These are phyloP conservation scores for Asterophora lycoperdoides DNA, from an alignment of 768 basidiomycete genomes.

Conservation along the genomic window DNA sequence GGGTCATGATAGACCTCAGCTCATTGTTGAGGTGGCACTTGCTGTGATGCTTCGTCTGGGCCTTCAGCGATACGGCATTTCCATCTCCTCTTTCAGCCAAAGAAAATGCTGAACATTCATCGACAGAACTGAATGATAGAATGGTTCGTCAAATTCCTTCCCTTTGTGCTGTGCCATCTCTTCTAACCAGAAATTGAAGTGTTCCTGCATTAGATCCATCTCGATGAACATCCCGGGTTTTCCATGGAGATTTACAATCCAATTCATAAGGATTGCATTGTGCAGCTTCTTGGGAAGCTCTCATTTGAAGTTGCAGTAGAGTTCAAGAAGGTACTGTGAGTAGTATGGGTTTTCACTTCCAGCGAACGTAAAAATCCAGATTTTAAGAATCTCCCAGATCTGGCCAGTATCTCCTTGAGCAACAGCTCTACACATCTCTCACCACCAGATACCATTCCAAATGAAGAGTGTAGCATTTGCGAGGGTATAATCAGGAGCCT, in stretches of 20 bases:
- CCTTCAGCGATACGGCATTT: constrained; percentile 13
- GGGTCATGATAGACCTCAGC: not conserved
- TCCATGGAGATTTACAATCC: constrained; percentile 27
- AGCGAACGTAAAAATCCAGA: constrained; percentile 24
- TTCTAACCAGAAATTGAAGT: constrained; percentile 26
- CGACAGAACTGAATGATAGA: constrained; percentile 12
- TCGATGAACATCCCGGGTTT: constrained; percentile 21
- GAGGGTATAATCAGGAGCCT: no score
- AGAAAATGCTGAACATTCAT: constrained; percentile 20
- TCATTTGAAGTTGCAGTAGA: constrained; percentile 22
- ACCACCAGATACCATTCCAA: constrained; percentile 20
- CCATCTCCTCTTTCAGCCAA: constrained; percentile 20
- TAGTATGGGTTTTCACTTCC: constrained; percentile 24
- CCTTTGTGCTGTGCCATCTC: constrained; percentile 21
- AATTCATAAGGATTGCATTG: constrained; percentile 22
- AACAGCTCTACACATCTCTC: constrained; percentile 21
- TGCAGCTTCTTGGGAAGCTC: not conserved
- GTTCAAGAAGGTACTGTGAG: constrained; percentile 22
- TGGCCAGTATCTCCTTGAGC: constrained; percentile 21
- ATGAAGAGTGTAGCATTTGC: constrained; percentile 21
- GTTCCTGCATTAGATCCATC: constrained; percentile 27
- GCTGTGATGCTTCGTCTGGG: not conserved
- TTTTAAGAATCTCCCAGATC: constrained; percentile 23
- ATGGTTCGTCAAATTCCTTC: constrained; percentile 19
- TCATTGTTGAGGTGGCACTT: not conserved